Evolutionary conservation across 108 stramenopile species (phyloP), one percentile per base, ranked within the genome.

Genomic region (Nitzschia putrida): DNA sequence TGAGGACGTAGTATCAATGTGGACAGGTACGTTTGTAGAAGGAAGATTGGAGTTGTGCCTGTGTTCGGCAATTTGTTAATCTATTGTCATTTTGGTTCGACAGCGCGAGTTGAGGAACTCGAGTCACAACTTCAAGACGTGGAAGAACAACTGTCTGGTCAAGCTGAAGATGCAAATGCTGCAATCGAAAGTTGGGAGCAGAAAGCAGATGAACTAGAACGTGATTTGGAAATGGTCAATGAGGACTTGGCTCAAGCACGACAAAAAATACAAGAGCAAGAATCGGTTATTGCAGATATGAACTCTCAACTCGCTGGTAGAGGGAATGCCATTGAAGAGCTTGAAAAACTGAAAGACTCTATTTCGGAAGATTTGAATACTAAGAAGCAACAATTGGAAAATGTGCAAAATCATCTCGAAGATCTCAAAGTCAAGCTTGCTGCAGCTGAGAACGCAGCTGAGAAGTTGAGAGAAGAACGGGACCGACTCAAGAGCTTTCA

Each of bases 111-210:
- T 57, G 77, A 69, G 39, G 86, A 85, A 66, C 49, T 90, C 37
- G 80, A 89, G 47, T 42, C 59, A 42, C 49, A 81, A 11, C 53
- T 86, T 0, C 14, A 16, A 16, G 61, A 69, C 2, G 59, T 72
- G 9, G 68, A 77, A 42, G 57, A 69, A 16, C 64, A 68, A 34
- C 56, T 79, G 7, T 53, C 72, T 43, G 55, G 70, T 41, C 86
- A 86, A 63, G 76, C 83, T 40, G 49, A 24, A 21, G 79, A 84
- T 54, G 89, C 89, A 11, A 83, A 72, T 26, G 81, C 73, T 39
- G 89, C 83, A 16, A 90, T 90, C 57, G 53, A 69, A 26, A 71
- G 80, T 56, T 90, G 89, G 89, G 87, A 88, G 53, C 52, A 73
- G 25, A 71, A 78, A 76, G 29, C 85, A 66, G 49, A 66, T 25